Conservation (phyloP, 2,329 filamentous ascomycete species). For the Acrodontium crateriforme region DNA sequence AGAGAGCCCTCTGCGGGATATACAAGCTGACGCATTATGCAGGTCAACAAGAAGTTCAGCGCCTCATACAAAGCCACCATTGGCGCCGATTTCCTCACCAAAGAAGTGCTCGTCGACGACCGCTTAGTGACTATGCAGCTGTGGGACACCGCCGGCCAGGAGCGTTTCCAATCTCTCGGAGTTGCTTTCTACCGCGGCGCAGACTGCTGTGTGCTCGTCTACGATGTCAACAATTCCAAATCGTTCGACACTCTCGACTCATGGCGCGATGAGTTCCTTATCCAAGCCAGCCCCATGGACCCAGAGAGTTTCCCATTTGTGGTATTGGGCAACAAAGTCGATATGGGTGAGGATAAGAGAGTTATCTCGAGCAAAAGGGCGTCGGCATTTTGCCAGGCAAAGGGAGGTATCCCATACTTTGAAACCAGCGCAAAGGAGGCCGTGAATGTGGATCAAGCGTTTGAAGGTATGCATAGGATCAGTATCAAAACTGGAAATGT, state of each 20-base stretch:
- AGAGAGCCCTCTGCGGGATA: slow-evolving; percentile 2
- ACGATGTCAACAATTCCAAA: slow-evolving; percentile 98
- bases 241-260: slow-evolving; percentile 97
- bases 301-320: slow-evolving; percentile 97
- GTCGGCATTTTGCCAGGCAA: slow-evolving; percentile 94
- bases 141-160: slow-evolving; percentile 95
- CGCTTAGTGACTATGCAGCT: slow-evolving; percentile 98
- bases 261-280: slow-evolving; percentile 96
- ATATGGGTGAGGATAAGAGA: slow-evolving; percentile 94
- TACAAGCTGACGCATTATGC: slow-evolving; percentile 3
- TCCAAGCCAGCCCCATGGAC: slow-evolving; percentile 91
- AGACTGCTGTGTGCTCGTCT: slow-evolving; percentile 95
- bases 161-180: slow-evolving; percentile 91
- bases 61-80: slow-evolving; percentile 99
- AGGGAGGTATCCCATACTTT: slow-evolving; percentile 95
- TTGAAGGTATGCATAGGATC: slow-evolving; percentile 38
- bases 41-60: slow-evolving; percentile 99
- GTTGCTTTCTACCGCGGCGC: slow-evolving; percentile 96
- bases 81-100: slow-evolving; percentile 94
- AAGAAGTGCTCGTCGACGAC: slow-evolving; percentile 95
- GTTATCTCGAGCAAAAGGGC: slow-evolving; percentile 92
- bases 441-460: slow-evolving; percentile 88
- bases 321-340: slow-evolving; percentile 97
- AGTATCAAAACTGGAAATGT: background rate
- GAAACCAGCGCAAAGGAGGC: slow-evolving; percentile 99